Evolutionary conservation across 1,284 basidiomycete genomes (phyloP), one percentile per base, ranked within the genome.

Genomic region (Pseudomicrostroma phylloplanum): DNA sequence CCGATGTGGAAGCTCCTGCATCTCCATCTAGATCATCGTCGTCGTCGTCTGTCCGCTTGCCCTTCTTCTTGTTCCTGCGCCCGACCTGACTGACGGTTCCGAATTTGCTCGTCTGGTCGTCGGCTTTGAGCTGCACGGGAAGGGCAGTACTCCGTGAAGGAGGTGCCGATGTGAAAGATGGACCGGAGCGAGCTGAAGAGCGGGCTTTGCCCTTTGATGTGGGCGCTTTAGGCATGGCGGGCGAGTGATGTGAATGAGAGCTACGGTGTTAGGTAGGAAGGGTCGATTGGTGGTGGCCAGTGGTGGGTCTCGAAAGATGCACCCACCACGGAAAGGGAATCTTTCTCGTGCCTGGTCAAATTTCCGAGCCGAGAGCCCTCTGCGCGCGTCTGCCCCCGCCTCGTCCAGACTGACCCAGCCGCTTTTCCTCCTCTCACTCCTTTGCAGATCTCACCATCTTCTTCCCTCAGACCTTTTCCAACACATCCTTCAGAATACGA

Each of bases 61-160:
- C 21, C 51, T 54, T 54, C 13, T 54, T 17, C 51, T 54, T 54
- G 51, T 54, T 54, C 13, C 51, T 19, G 8, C 51, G 51, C 26
- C 51, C 51, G 26, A 26, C 21, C 13, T 17, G 17, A 21, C 21
- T 23, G 51, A 54, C 51, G 17, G 51, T 23, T 2, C 51, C 51
- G 26, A 54, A 54, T 13, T 26, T 21, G 21, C 21, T 23, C 4
- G 21, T 25, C 25, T 23, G 51, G 51, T 54, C 51, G 21, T 54
- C 51, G 4, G 43, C 43, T 12, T 21, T 48, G 15, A 48, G 43
- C 21, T 48, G 17, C 21, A 21, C 43, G 12, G 43, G 17, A 21
- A 48, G 43, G 12, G 17, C 21, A 6, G 43, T 21, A n/a, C 17
- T 54, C 21, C 51, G 51, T 26, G 51, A 19, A 15, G 51, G 51